Evolutionary conservation across 257 asterid genomes (phyloP), one percentile per base, ranked within the genome.

Genomic region (Oldenlandia corymbosa): DNA sequence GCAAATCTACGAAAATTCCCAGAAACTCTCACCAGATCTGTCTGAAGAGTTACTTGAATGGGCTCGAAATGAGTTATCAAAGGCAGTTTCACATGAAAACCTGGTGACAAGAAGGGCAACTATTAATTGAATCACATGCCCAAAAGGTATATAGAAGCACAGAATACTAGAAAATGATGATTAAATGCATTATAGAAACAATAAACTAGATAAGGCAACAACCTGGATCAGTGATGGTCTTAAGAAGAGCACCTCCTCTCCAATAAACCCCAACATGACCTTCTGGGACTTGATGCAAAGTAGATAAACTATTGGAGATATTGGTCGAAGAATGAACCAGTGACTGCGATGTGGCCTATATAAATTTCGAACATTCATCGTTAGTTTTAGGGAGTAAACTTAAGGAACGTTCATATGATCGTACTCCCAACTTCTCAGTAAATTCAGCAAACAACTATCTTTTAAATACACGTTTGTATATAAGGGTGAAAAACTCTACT

Each of bases 221-320:
- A 93, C 99, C 99, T 78, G 99, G 99, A 71, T 70, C 71, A 11
- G 94, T 87, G 63, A 85, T 83, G n/a, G 79, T 79, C 5, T 83
- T 75, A 70, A 87, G 79, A 81, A 93, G 97, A 65, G 99, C 99
- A 42, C 99, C 99, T 65, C 99, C 99, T 74, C 91, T 85, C 99
- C 99, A 93, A 56, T 93, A 93, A 74, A 82, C 96, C 39, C 99
- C 97, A 55, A 93, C 97, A 68, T 93, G 96, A 50, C 99, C 99
- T 82, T 93, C 99, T 23, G 96, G 97, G 46, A 93, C 99, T 87
- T 93, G 99, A 81, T 93, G 99, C 75, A 93, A 70, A 71, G 85
- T 57, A 63, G 91, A 76, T 56, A 84, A 68, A 71, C 88, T 84
- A 62, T 67, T 88, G 17, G 65, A 55, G 31, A 78, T 14, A 46